Conservation (phyloP, 768 basidiomycete genomes). For the Piloderma croceum region DNA sequence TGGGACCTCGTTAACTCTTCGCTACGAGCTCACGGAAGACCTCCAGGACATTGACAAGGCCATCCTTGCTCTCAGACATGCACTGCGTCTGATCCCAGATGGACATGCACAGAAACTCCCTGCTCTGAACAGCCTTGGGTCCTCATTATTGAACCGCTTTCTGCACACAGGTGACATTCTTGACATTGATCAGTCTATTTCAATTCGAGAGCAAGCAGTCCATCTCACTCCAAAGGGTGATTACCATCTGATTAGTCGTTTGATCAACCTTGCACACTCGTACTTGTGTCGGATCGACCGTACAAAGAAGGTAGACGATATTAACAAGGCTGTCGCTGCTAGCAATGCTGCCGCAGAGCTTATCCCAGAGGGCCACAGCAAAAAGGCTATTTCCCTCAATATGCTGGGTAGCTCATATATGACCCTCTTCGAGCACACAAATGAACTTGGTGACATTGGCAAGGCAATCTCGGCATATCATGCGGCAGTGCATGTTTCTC, state of each 20-base stretch:
- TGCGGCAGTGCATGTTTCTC: constrained; percentile 9
- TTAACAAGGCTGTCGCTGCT: constrained; percentile 10
- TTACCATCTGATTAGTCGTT: no score
- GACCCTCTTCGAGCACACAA: constrained; percentile 17
- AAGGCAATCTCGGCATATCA: constrained; percentile 8
- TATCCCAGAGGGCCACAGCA: constrained; percentile 8
- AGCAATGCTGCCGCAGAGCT: constrained; percentile 8
- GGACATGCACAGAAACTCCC: constrained; percentile 6
- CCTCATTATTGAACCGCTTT: constrained; percentile 1
- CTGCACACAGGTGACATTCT: constrained; percentile 3
- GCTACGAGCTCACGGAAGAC: constrained; percentile 8
- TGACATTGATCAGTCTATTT: constrained; percentile 11
- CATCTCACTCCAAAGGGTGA: constrained; percentile 4
- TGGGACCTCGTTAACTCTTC: constrained; percentile 1
- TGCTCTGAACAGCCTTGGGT: no score
- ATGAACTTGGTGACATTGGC: constrained; percentile 20
- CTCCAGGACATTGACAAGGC: constrained; percentile 7
- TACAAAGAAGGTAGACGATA: constrained; percentile 11
- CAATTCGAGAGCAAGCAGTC: constrained; percentile 6
- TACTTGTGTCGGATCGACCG: constrained; percentile 7
- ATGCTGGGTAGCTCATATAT: constrained; percentile 19
- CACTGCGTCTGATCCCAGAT: constrained; percentile 3
- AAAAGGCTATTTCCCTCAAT: constrained; percentile 6
- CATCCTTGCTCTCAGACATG: neutral
- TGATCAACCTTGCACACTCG: constrained; percentile 12